Evolutionary conservation across 1,284 basidiomycete species (phyloP).

Genomic region (Malassezia brasiliensis): DNA sequence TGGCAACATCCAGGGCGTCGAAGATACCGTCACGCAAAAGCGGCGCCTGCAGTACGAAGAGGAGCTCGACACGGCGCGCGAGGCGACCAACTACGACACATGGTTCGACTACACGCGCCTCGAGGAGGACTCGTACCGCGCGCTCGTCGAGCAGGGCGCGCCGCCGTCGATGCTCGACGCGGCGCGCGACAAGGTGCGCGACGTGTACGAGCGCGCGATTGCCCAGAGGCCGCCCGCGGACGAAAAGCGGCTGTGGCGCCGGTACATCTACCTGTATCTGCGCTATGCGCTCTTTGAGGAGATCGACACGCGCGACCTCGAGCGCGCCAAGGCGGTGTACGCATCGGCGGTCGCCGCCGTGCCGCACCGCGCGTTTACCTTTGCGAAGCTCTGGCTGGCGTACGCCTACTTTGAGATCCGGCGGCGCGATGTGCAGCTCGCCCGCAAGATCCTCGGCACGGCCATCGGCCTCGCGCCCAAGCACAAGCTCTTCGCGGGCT

Average conservation of each 20-base stretch:
- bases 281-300: conserved; percentile 97
- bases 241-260: conserved; percentile 66
- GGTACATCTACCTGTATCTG: conserved; percentile 94
- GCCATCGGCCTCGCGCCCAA: conserved; percentile 94
- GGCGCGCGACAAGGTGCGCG: conserved; percentile 59
- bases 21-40: conserved; percentile 89
- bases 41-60: conserved; percentile 82
- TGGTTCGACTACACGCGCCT: conserved; percentile 95
- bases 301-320: conserved; percentile 81
- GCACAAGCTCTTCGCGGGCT: conserved; percentile 53
- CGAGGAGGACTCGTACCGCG: conserved; percentile 75
- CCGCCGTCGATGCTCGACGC: conserved; percentile 19
- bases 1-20: conserved; percentile 74
- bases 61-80: conserved; percentile 47
- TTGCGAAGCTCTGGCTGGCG: conserved; percentile 67
- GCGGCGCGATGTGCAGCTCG: conserved; percentile 67
- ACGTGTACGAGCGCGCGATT: conserved; percentile 93
- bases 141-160: conserved; percentile 45
- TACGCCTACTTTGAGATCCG: conserved; percentile 89
- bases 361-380: conserved; percentile 92
- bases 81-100: conserved; percentile 77
- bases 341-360: conserved; percentile 78
- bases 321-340: conserved; percentile 78
- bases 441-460: conserved; percentile 78
- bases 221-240: conserved; percentile 78